These are phyloP conservation scores for Acanthochlamys bracteata DNA, from an alignment of 106 monocot species.

Conservation along the genomic window DNA sequence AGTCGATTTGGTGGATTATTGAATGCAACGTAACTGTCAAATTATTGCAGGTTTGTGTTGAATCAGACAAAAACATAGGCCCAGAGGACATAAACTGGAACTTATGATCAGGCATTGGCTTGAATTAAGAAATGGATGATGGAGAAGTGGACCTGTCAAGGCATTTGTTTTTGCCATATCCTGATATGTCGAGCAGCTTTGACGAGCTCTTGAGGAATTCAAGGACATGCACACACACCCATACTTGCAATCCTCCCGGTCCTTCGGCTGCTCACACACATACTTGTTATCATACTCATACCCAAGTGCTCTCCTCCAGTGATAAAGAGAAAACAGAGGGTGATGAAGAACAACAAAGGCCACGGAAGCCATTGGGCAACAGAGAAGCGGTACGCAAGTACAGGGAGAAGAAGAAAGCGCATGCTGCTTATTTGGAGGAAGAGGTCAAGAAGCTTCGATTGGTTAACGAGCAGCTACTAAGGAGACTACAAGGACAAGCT, in stretches of 20 bases:
- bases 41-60: neutral
- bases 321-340: neutral
- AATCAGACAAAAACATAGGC: neutral
- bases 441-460: constrained; percentile 58
- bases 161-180: constrained; percentile 27
- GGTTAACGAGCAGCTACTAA: constrained; percentile 57
- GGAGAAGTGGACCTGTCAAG: constrained; percentile 35
- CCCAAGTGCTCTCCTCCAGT: constrained; percentile 26
- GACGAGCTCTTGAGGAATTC: constrained; percentile 54
- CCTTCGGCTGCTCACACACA: constrained; percentile 49
- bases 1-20: too few species aligned
- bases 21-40: neutral
- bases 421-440: constrained; percentile 66
- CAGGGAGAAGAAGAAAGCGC: constrained; percentile 91
- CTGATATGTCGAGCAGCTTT: constrained; percentile 31
- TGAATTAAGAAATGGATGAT: constrained; percentile 27
- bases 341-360: constrained; percentile 20
- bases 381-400: constrained; percentile 85
- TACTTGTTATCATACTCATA: constrained; percentile 80
- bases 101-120: neutral
- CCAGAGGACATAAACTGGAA: neutral
- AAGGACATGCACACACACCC: constrained; percentile 73
- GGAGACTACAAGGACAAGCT: constrained; percentile 54
- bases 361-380: constrained; percentile 57
- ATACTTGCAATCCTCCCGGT: constrained; percentile 74